These are phyloP conservation scores for Senna tora DNA, from an alignment of 306 rosid genomes.

Conservation along the genomic window DNA sequence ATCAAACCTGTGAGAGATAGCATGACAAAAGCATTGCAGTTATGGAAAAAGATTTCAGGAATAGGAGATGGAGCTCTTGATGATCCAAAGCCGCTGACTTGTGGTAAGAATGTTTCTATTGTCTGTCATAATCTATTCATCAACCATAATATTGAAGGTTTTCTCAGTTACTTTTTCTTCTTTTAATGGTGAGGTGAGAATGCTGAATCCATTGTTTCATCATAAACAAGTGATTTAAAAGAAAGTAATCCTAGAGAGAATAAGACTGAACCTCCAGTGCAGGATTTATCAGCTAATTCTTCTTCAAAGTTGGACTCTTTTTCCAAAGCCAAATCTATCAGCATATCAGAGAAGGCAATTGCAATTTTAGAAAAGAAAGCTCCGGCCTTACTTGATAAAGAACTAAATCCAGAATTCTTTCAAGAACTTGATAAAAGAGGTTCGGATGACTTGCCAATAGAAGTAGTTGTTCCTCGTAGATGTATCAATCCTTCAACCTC, in stretches of 20 bases:
- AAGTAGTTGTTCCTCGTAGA: constrained; percentile 88
- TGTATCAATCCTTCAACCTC: constrained; percentile 65
- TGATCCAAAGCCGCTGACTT: constrained; percentile 53
- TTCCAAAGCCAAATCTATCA: constrained; percentile 55
- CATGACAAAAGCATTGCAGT: constrained; percentile 86
- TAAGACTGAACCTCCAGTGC: constrained; percentile 51
- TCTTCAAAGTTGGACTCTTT: constrained; percentile 51
- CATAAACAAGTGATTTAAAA: constrained; percentile 57
- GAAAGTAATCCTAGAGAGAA: constrained; percentile 50
- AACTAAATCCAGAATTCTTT: constrained; percentile 88
- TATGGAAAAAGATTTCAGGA: constrained; percentile 84
- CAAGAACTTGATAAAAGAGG: constrained; percentile 88
- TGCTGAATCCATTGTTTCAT: constrained; percentile 43
- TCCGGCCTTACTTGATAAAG: constrained; percentile 77
- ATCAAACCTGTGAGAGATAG: constrained; percentile 95
- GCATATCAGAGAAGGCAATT: constrained; percentile 79
- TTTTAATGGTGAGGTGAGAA: constrained; percentile 53
- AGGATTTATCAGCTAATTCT: constrained; percentile 60
- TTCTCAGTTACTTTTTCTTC: constrained; percentile 32
- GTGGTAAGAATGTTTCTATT: constrained; percentile 50
- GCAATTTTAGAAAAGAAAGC: constrained; percentile 92
- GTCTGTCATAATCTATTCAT: constrained; percentile 25
- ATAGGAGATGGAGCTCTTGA: constrained; percentile 70
- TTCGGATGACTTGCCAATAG: constrained; percentile 87
- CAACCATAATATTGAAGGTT: constrained; percentile 28